Evolutionary conservation across 2,329 filamentous ascomycete species (phyloP).

Genomic region (Xylaria polymorpha): DNA sequence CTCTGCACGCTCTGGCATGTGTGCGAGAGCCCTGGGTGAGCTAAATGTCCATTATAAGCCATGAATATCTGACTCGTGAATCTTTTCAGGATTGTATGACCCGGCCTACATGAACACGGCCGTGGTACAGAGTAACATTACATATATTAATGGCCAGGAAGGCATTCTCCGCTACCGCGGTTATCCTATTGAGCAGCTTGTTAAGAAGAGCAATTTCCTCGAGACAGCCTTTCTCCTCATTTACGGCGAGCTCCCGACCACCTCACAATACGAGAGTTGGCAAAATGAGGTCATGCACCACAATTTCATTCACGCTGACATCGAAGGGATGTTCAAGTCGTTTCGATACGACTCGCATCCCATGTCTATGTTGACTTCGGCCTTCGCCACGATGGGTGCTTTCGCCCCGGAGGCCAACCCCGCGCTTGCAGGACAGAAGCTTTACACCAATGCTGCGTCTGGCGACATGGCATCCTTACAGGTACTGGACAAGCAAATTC

Average conservation of each 20-base stretch:
- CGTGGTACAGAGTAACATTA: conserved; percentile 61
- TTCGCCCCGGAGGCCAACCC: conserved; percentile 64
- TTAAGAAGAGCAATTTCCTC: conserved; percentile 61
- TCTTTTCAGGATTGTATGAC: conserved; percentile 55
- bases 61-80: conserved; percentile 2
- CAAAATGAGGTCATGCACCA: conserved; percentile 63
- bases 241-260: conserved; percentile 62
- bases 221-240: conserved; percentile 63
- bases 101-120: conserved; percentile 66
- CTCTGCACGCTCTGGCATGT: not conserved
- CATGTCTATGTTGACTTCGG: conserved; percentile 63
- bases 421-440: conserved; percentile 61
- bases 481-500: conserved; percentile 63
- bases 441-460: conserved; percentile 59
- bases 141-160: conserved; percentile 64
- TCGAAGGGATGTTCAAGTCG: conserved; percentile 62
- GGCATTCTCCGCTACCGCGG: conserved; percentile 64
- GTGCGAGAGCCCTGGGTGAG: not conserved
- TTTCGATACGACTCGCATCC: conserved; percentile 65
- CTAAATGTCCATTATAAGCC: not conserved
- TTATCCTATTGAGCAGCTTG: conserved; percentile 64
- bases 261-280: conserved; percentile 56
- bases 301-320: conserved; percentile 61
- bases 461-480: conserved; percentile 56
- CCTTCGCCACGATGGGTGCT: conserved; percentile 62